phyloP scores from a whole-genome alignment of 768 basidiomycete genomes.

The Lepiota subincarnata region DNA sequence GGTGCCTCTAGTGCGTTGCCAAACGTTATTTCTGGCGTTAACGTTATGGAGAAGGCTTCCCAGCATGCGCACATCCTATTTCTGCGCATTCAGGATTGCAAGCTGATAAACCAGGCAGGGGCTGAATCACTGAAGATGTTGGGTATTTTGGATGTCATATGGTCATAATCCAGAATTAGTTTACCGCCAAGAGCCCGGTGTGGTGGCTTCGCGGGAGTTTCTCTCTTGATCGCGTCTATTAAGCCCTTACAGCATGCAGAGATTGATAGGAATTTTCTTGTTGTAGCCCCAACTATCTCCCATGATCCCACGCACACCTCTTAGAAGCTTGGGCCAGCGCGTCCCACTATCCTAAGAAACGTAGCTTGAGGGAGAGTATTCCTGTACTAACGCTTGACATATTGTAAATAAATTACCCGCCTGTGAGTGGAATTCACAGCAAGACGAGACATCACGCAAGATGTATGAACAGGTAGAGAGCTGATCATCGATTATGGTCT shows the following conservation, averaged over 20 bases:
- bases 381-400: too few relatives aligned
- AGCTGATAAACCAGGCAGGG: constrained; percentile 32
- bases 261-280: not conserved
- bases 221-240: not conserved
- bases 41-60: constrained; percentile 26
- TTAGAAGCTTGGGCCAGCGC: too few relatives aligned
- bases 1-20: not conserved
- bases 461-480: too few relatives aligned
- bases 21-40: not conserved
- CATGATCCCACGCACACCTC: not conserved
- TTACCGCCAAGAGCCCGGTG: not conserved
- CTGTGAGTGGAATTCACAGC: too few relatives aligned
- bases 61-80: constrained; percentile 34
- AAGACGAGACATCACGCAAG: too few relatives aligned
- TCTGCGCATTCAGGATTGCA: constrained; percentile 39
- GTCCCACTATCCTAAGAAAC: too few relatives aligned
- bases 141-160: constrained; percentile 34
- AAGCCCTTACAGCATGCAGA: constrained; percentile 7
- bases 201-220: constrained; percentile 1
- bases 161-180: constrained; percentile 16
- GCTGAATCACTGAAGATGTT: constrained; percentile 33
- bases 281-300: not conserved
- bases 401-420: too few relatives aligned
- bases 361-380: too few relatives aligned
- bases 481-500: constrained; percentile 13